Conservation (phyloP, 140 eudicot genomes). For the Oenanthe javanica region DNA sequence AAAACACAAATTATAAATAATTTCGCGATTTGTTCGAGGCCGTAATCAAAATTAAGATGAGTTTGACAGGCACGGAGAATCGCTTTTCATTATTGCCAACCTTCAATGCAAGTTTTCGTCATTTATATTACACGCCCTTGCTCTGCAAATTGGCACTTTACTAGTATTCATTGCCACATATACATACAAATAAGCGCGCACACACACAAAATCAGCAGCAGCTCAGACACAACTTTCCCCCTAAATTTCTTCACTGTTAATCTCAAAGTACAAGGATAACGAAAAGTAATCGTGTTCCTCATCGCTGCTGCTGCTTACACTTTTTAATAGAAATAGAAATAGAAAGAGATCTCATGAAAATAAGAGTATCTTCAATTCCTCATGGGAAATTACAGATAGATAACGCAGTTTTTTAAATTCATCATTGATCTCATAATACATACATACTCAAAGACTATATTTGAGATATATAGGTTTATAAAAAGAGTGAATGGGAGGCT, state of each 20-base stretch:
- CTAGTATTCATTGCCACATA: too few relatives aligned
- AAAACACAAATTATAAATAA: background rate
- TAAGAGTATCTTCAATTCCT: slow-evolving; percentile 5
- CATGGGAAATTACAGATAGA: slow-evolving; percentile 4
- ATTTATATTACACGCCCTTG: background rate
- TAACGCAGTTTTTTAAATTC: slow-evolving; percentile 6
- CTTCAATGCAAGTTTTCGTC: slow-evolving; percentile 12
- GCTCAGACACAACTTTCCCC: slow-evolving; percentile 8
- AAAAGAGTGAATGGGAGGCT: too few relatives aligned
- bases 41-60: background rate
- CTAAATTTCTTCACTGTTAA: background rate
- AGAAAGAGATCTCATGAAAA: background rate
- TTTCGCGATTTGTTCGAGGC: slow-evolving; percentile 12
- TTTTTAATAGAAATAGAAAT: too few relatives aligned
- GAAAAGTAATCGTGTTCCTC: background rate
- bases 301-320: background rate
- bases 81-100: background rate
- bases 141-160: slow-evolving; percentile 5
- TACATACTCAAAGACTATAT: background rate
- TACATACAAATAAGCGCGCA: too few relatives aligned
- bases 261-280: slow-evolving; percentile 11
- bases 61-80: slow-evolving; percentile 7
- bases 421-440: background rate
- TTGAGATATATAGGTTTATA: too few relatives aligned
- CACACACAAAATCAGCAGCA: background rate